Conservation (phyloP, 2,329 filamentous ascomycete genomes). For the Colletotrichum eremochloae region DNA sequence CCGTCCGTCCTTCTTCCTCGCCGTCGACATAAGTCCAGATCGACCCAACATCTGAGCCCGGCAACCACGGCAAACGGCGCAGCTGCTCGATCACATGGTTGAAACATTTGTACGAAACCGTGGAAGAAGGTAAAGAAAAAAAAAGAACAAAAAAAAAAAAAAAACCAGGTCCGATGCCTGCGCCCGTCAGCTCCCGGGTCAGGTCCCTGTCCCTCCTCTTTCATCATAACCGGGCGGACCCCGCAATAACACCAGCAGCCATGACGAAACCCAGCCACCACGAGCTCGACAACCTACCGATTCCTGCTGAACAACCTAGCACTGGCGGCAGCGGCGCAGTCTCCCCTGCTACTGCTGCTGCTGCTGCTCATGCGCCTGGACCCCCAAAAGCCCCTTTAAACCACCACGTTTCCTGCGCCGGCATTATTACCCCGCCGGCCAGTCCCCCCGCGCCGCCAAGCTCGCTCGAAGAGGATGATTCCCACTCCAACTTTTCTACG, state of each 20-base stretch:
- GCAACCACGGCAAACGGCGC: neutral
- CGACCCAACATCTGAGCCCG: neutral
- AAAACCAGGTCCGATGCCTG: slow-evolving; percentile 29
- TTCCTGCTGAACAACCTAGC: slow-evolving; percentile 10
- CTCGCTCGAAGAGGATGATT: slow-evolving; percentile 21
- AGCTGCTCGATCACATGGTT: neutral
- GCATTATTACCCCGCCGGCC: slow-evolving; percentile 39
- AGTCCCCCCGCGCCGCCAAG: slow-evolving; percentile 38
- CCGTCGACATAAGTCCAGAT: neutral
- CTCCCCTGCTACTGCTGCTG: neutral
- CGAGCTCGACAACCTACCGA: slow-evolving; percentile 9
- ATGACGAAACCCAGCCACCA: slow-evolving; percentile 38
- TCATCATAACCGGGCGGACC: slow-evolving; percentile 31
- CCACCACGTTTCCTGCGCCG: slow-evolving; percentile 29
- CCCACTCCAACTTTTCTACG: slow-evolving; percentile 20
- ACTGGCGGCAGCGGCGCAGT: neutral
- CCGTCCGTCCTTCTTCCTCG: neutral
- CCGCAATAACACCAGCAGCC: slow-evolving; percentile 17
- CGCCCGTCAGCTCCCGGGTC: slow-evolving; percentile 33
- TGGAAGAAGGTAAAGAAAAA: neutral
- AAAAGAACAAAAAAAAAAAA: neutral
- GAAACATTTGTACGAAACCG: neutral
- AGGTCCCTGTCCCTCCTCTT: slow-evolving; percentile 32
- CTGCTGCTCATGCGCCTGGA: slow-evolving; percentile 16
- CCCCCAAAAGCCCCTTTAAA: slow-evolving; percentile 32